These are phyloP conservation scores for Oryza australiensis DNA, from an alignment of 176 grass and related monocot genomes.

Conservation along the genomic window DNA sequence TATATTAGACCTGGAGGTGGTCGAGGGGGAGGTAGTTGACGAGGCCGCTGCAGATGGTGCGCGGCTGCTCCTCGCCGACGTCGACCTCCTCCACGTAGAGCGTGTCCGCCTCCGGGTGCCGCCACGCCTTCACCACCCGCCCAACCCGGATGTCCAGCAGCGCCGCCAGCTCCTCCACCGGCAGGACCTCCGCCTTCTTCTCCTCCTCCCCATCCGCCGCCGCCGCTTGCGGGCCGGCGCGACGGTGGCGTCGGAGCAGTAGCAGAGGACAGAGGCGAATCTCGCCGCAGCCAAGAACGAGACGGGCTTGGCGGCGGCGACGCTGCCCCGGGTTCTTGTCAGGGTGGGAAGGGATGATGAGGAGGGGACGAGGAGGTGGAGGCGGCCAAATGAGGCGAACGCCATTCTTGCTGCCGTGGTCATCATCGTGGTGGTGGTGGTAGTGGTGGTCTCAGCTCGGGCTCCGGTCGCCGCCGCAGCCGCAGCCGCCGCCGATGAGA, in stretches of 20 bases:
- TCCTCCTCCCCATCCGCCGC: slow-evolving; percentile 7
- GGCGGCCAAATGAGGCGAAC: slow-evolving; percentile 7
- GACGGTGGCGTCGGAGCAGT: not conserved
- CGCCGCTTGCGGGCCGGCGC: slow-evolving; percentile 27
- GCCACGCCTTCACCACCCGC: slow-evolving; percentile 77
- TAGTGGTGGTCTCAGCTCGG: not conserved
- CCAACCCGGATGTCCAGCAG: slow-evolving; percentile 82
- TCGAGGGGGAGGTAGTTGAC: slow-evolving; percentile 79
- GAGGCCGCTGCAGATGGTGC: slow-evolving; percentile 93
- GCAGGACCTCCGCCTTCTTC: slow-evolving; percentile 35
- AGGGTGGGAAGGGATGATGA: not conserved
- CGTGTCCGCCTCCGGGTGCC: slow-evolving; percentile 83
- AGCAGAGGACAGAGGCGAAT: slow-evolving; percentile 43
- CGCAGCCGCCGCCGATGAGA: not conserved
- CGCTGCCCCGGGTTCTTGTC: slow-evolving; percentile 2
- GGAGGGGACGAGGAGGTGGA: slow-evolving; percentile 9
- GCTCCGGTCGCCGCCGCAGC: not conserved
- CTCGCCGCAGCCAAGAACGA: slow-evolving; percentile 29
- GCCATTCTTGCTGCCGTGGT: slow-evolving; percentile 40
- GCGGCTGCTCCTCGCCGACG: slow-evolving; percentile 74
- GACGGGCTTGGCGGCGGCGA: slow-evolving; percentile 8
- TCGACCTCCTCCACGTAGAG: slow-evolving; percentile 94
- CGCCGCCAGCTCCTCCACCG: slow-evolving; percentile 54
- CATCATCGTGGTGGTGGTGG: slow-evolving; percentile 3
- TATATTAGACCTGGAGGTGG: slow-evolving; percentile 57